A percentile compares a stretch with the other conserved stretches of the same genome.
Conservation (phyloP, 768 basidiomycete species). For the Pleurotus giganteus region DNA sequence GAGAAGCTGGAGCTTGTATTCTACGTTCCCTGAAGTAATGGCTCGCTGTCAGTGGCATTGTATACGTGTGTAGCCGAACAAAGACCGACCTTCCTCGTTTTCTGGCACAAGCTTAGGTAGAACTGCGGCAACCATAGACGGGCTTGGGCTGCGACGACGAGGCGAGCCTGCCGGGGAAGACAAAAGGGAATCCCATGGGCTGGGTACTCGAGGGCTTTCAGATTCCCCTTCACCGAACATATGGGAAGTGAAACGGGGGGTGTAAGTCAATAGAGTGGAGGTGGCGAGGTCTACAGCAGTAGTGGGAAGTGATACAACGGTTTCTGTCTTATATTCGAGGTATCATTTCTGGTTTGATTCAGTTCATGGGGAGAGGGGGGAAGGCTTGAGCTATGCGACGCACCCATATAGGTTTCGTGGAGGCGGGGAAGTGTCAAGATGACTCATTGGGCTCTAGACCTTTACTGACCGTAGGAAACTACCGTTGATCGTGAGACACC, state of each 20-base stretch:
- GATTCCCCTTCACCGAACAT: constrained; percentile 87
- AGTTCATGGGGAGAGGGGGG: neutral
- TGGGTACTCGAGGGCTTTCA: constrained; percentile 75
- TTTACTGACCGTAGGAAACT: no score
- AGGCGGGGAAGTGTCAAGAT: no score
- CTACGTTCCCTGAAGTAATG: constrained; percentile 58
- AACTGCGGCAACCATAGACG: constrained; percentile 17
- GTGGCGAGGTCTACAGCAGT: constrained; percentile 5
- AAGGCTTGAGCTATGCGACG: neutral
- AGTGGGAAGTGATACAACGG: neutral
- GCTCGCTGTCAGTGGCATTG: neutral
- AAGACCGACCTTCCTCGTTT: constrained; percentile 48
- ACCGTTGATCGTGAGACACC: no score
- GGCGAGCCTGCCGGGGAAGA: constrained; percentile 41
- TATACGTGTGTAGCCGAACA: neutral
- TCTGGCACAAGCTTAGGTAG: constrained; percentile 76
- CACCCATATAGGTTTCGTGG: neutral
- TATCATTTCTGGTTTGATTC: constrained; percentile 21
- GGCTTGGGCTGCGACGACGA: constrained; percentile 25
- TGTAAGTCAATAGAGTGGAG: constrained; percentile 14
- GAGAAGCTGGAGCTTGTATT: constrained; percentile 92
- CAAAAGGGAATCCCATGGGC: constrained; percentile 80
- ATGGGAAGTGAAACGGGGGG: neutral
- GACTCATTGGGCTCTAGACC: no score
- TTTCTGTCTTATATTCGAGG: constrained; percentile 25